phyloP scores from a whole-genome alignment of 768 basidiomycete genomes.

The Leccinum ochraceum region DNA sequence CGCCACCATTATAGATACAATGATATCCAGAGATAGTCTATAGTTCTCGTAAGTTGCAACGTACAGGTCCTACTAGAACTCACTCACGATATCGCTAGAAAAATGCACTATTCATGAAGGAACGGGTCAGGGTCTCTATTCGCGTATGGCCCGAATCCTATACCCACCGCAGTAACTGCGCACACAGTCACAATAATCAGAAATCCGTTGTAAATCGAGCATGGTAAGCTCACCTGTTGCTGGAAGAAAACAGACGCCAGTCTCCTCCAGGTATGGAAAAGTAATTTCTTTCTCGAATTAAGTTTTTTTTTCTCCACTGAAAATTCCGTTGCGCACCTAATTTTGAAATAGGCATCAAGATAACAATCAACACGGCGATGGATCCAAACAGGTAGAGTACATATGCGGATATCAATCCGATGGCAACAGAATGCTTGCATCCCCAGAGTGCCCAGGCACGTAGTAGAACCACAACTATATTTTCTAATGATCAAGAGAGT shows the following conservation, averaged over 20 bases:
- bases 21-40: conserved; percentile 5
- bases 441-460: conserved; percentile 24
- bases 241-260: neutral
- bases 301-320: neutral
- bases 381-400: conserved; percentile 3
- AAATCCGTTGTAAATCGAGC: neutral
- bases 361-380: neutral
- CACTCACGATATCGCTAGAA: conserved; percentile 4
- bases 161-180: neutral
- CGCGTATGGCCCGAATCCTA: no score
- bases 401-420: conserved; percentile 13
- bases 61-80: no score
- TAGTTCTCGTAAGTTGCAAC: neutral
- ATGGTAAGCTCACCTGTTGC: neutral
- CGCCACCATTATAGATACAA: conserved; percentile 1
- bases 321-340: neutral
- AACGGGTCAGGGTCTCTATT: neutral
- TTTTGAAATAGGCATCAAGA: neutral
- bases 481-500: neutral
- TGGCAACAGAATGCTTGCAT: conserved; percentile 4
- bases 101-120: conserved; percentile 4
- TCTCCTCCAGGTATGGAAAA: conserved; percentile 2
- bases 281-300: neutral
- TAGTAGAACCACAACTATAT: conserved; percentile 18
- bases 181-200: neutral